phyloP scores from a whole-genome alignment of 1,139 yeast genomes.

The Kodamaea alishanica region DNA sequence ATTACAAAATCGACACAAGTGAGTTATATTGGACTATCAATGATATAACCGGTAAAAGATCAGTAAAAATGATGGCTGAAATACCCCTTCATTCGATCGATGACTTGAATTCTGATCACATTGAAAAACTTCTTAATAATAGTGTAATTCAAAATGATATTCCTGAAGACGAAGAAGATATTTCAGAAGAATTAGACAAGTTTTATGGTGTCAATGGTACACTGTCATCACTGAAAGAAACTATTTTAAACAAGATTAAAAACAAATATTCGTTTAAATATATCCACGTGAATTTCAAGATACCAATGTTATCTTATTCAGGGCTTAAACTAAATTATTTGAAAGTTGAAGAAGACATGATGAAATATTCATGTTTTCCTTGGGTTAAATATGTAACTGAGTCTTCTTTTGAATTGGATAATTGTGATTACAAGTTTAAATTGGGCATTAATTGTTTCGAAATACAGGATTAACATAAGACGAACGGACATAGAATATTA shows the following conservation, averaged over 20 bases:
- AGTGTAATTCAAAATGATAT: constrained; percentile 1
- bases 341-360: constrained; percentile 39
- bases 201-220: constrained; percentile 44
- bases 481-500: too few relatives aligned
- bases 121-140: not conserved
- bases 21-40: constrained; percentile 61
- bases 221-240: constrained; percentile 25
- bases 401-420: constrained; percentile 12
- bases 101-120: not conserved
- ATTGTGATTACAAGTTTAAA: constrained; percentile 27
- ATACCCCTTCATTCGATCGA: constrained; percentile 18
- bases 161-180: constrained; percentile 18
- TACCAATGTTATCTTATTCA: constrained; percentile 44
- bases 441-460: constrained; percentile 25
- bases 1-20: constrained; percentile 42
- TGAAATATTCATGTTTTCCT: constrained; percentile 46
- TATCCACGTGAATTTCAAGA: constrained; percentile 30
- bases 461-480: constrained; percentile 1
- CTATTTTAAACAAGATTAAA: constrained; percentile 15
- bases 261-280: constrained; percentile 22
- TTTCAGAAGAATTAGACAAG: constrained; percentile 31
- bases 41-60: constrained; percentile 48
- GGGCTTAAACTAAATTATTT: constrained; percentile 40
- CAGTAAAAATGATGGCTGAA: constrained; percentile 46
- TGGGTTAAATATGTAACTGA: constrained; percentile 46